Conservation (phyloP, 2,329 filamentous ascomycete genomes). For the Nigrospora sphaerica region DNA sequence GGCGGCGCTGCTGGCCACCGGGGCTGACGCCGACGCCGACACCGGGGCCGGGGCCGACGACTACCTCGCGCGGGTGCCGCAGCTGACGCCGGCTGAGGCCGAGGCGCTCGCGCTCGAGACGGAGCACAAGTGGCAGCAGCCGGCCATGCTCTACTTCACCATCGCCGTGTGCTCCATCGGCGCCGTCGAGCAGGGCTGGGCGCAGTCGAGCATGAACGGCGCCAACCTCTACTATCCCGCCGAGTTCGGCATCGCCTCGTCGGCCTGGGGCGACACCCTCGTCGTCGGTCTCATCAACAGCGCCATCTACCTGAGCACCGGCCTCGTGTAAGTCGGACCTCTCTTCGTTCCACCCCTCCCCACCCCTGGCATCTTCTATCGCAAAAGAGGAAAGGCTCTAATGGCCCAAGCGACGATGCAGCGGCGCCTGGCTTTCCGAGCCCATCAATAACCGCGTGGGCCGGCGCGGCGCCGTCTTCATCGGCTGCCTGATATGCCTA, state of each 20-base stretch:
- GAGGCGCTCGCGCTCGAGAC: neutral
- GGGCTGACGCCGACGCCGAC: neutral
- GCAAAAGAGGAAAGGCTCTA: conserved; percentile 1
- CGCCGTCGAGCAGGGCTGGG: conserved; percentile 1
- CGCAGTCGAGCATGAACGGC: conserved; percentile 1
- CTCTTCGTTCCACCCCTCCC: neutral
- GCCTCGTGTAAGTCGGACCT: conserved; percentile 29
- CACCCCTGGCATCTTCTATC: neutral
- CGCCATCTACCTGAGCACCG: conserved; percentile 34
- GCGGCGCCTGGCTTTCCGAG: conserved; percentile 55
- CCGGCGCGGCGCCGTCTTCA: conserved; percentile 58
- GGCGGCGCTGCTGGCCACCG: too few relatives aligned
- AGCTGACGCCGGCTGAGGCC: neutral
- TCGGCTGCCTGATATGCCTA: conserved; percentile 55
- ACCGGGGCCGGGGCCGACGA: neutral
- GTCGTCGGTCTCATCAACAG: conserved; percentile 55
- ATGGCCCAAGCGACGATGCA: conserved; percentile 11
- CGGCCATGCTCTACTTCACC: neutral
- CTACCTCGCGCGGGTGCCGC: neutral
- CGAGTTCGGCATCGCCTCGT: conserved; percentile 1
- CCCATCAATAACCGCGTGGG: conserved; percentile 52
- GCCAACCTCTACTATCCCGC: conserved; percentile 1
- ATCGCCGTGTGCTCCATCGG: neutral
- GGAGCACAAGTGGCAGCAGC: neutral
- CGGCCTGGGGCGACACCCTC: neutral